phyloP scores from a whole-genome alignment of 345 rosid species.

The Alliaria petiolata region DNA sequence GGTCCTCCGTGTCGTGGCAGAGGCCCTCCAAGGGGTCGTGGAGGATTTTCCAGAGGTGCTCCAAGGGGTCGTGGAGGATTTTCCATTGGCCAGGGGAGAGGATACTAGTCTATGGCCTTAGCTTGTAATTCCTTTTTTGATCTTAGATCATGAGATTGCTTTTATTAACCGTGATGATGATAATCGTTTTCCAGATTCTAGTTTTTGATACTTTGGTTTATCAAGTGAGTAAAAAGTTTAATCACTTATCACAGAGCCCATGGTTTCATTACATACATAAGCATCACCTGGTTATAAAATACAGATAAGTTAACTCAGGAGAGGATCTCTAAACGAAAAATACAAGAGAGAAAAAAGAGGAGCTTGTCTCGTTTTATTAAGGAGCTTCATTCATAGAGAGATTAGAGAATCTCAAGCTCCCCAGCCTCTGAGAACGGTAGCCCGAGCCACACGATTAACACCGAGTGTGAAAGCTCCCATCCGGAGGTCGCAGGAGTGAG shows the following conservation, averaged over 20 bases:
- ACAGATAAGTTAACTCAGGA: conserved; percentile 13
- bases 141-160: not conserved
- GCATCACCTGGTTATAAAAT: conserved; percentile 16
- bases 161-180: not conserved
- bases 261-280: conserved; percentile 16
- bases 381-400: not conserved
- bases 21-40: conserved; percentile 16
- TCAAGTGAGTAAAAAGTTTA: not conserved
- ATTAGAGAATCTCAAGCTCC: conserved; percentile 49
- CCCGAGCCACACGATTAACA: conserved; percentile 89
- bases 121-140: not conserved
- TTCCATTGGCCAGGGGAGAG: conserved; percentile 83
- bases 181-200: not conserved
- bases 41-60: conserved; percentile 44
- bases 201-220: not conserved
- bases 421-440: conserved; percentile 92
- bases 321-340: not conserved
- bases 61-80: conserved; percentile 48
- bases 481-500: conserved; percentile 81
- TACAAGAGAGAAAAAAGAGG: not conserved
- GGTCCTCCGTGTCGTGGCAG: conserved; percentile 55
- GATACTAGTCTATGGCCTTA: conserved; percentile 15
- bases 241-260: not conserved
- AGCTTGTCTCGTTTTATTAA: conserved; percentile 12
- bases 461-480: conserved; percentile 99